A percentile compares a stretch with the other conserved stretches of the same genome.
Evolutionary conservation across 179 eudicot species (phyloP).

Genomic region (Patellifolia procumbens): DNA sequence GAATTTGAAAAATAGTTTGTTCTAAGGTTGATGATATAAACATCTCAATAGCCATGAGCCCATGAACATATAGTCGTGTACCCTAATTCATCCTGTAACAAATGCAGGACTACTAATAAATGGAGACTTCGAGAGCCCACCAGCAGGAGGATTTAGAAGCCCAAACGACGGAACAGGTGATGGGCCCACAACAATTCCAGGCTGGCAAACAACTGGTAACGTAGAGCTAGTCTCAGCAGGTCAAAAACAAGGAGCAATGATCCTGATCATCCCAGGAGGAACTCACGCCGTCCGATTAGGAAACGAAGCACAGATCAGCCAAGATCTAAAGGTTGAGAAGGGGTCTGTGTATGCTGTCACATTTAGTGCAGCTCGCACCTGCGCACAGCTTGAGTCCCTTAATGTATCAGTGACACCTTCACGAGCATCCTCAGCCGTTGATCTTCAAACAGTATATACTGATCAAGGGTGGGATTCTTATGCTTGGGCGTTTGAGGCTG

Average conservation of each 20-base stretch:
- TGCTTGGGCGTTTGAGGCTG: constrained; percentile 87
- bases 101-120: constrained; percentile 62
- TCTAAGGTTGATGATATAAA: too few species aligned
- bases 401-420: constrained; percentile 78
- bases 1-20: too few species aligned
- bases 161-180: constrained; percentile 42
- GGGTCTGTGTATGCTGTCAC: constrained; percentile 78
- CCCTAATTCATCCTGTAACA: not conserved
- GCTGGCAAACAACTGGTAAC: constrained; percentile 84
- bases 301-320: constrained; percentile 91
- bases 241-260: constrained; percentile 96
- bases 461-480: constrained; percentile 98
- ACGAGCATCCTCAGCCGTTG: constrained; percentile 58
- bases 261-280: constrained; percentile 81
- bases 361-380: constrained; percentile 95
- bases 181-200: constrained; percentile 57
- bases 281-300: constrained; percentile 84
- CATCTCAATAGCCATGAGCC: too few species aligned
- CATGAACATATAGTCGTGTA: not conserved
- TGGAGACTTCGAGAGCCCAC: constrained; percentile 92
- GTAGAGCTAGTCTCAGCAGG: constrained; percentile 89
- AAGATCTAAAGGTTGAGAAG: constrained; percentile 68
- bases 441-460: constrained; percentile 85
- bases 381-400: constrained; percentile 95
- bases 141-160: constrained; percentile 70